A percentile compares a stretch with the other conserved stretches of the same genome.
Evolutionary conservation across 257 asterid genomes (phyloP).

Genomic region (Eucommia ulmoides): DNA sequence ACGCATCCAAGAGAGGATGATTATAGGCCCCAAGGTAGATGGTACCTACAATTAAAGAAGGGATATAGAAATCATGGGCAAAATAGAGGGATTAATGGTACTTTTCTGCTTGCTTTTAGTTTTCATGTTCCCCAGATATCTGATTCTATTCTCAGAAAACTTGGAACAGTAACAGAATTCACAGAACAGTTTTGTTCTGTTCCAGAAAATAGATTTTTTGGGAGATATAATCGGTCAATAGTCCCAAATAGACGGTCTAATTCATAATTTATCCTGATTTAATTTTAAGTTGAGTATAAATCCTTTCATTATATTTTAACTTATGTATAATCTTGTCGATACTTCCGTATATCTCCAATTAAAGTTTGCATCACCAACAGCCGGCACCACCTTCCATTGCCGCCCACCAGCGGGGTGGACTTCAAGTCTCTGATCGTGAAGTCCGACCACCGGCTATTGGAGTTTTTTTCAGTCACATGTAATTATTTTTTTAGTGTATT

Average conservation of each 20-base stretch:
- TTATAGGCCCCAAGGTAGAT: slow-evolving; percentile 74
- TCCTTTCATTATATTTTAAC: no score
- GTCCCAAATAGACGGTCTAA: neutral
- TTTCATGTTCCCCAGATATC: neutral
- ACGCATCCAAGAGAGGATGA: slow-evolving; percentile 68
- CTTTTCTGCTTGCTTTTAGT: neutral
- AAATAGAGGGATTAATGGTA: neutral
- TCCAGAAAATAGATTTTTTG: neutral
- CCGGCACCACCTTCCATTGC: no score
- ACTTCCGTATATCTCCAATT: no score
- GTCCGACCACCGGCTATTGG: no score
- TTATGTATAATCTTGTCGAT: no score
- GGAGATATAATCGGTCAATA: neutral
- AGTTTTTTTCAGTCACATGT: no score
- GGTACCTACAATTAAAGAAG: slow-evolving; percentile 50
- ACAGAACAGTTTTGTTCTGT: neutral
- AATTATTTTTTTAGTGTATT: no score
- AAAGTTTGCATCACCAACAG: no score
- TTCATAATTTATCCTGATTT: neutral
- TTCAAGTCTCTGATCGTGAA: no score
- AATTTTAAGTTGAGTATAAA: no score
- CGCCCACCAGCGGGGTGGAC: no score
- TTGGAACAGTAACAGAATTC: neutral
- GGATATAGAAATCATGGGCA: neutral
- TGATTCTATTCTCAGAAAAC: neutral